Evolutionary conservation across 176 grass and related monocot genomes (phyloP), one percentile per base, ranked within the genome.

Genomic region (Lolium rigidum): DNA sequence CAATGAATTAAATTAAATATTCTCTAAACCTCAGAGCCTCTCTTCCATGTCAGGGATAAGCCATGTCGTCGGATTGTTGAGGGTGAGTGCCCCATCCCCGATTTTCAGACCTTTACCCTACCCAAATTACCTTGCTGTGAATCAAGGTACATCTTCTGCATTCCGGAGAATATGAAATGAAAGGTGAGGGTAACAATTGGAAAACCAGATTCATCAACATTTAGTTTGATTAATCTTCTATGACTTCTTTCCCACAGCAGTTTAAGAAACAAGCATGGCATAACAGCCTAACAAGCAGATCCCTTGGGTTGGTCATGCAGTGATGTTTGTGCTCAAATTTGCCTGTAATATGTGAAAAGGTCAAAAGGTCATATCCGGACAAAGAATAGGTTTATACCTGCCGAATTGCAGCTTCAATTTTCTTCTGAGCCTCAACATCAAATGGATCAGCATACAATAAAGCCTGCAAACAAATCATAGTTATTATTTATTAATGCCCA

Each of bases 341-440:
- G 74, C 57, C 55, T 20, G 10, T 79, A 37, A 83, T 12, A 78
- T 51, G 47, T 22, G 54, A 80, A 51, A 15, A 5, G 0, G 51
- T 57, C 13, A 77, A 37, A 51, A 85, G 14, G 39, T 43, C n/a
- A 46, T 78, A 82, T 82, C 24, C 28, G 80, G 9, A 55, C n/a
- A 12, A 90, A 88, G 82, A 74, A 18, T 9, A 76, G 31, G 80
- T 66, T 51, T 44, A 62, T 82, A 98, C 97, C 94, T 98, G 97
- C 43, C 82, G 90, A 84, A 98, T 98, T 82, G 97, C 90, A 72
- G 97, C 97, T 91, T 98, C 97, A 86, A 98, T 98, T 88, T 98
- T 98, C 88, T 77, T 98, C 84, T 98, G 97, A 82, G 94, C 84
- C 84, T 98, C 97, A 44, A 98, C 83, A 90, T 98, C 97, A 90